Evolutionary conservation across 805 yeast species (phyloP), one percentile per base, ranked within the genome.

Genomic region (Teunomyces gatunensis): DNA sequence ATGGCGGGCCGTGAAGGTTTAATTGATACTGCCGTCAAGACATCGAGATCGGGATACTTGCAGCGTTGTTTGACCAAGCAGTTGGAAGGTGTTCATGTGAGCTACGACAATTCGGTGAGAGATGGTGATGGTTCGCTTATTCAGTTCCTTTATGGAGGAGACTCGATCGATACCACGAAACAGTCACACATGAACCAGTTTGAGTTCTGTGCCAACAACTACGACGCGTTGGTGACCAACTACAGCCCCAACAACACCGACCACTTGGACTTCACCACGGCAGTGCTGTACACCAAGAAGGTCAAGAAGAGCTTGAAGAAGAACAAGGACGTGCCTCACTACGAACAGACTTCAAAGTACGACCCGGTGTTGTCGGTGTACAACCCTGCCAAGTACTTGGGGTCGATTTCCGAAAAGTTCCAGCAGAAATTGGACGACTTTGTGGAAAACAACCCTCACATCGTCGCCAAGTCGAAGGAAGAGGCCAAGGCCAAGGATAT

Each of bases 1-100:
- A 94, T 94, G 99, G 99, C 99, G 47, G 99, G 99, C 73, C 87
- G 99, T 77, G 99, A 94, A 78, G 99, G 99, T 75, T 81, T 94
- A 63, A 94, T 94, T 74, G 99, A 94, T 79, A 94, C 99, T 50
- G 99, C 99, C 44, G 99, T 94, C 54, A 94, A 94, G 73, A 94
- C 99, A 7, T 89, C 97, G 17, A 85, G 97, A 73, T 91, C 98
- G 50, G 99, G 99, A 64, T 94, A 94, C 72, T 79, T 94, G 68
- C 99, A 94, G 74, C 85, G 99, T 74, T 95, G 99, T 81, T 80
- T 94, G 71, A 94, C 96, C 50, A 94, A 94, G 71, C 99, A 94
- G 73, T 78, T 94, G 54, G 99, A 94, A 70, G 99, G 99, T 75
- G 96, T 94, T 25, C 96, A 88, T 58, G 85, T 89, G 33, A 81